These are phyloP conservation scores for Coprinopsis cinerea DNA, from an alignment of 768 basidiomycete species.

Conservation along the genomic window DNA sequence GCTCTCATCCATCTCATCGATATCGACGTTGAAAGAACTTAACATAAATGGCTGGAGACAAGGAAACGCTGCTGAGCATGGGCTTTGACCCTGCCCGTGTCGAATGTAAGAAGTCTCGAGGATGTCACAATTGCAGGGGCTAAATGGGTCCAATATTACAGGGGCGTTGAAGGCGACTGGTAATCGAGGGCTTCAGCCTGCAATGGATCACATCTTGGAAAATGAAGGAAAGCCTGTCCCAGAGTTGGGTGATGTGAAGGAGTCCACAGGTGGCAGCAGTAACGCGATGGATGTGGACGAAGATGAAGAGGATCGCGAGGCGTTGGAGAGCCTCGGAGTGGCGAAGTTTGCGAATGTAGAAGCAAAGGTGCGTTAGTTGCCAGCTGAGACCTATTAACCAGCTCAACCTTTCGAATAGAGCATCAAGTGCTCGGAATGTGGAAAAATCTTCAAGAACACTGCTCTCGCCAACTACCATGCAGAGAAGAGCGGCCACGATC, in stretches of 20 bases:
- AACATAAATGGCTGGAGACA: constrained; percentile 48
- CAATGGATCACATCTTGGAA: constrained; percentile 85
- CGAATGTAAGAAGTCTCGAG: constrained; percentile 50
- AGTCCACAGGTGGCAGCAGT: constrained; percentile 21
- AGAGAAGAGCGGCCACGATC: constrained; percentile 91
- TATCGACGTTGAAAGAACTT: background rate
- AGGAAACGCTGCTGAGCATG: constrained; percentile 74
- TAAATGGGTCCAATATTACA: constrained; percentile 23
- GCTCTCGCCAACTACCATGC: constrained; percentile 90
- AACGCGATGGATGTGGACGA: constrained; percentile 51
- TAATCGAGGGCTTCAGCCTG: constrained; percentile 81
- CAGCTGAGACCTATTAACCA: background rate
- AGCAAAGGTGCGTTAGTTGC: constrained; percentile 48
- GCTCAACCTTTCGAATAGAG: constrained; percentile 38
- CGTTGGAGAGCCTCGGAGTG: constrained; percentile 45
- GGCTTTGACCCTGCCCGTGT: constrained; percentile 82
- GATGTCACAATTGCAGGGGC: constrained; percentile 20
- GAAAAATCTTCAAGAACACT: constrained; percentile 81
- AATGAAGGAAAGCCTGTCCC: constrained; percentile 75
- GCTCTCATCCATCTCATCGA: constrained; percentile 5
- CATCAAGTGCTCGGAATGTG: constrained; percentile 79
- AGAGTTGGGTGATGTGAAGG: constrained; percentile 41
- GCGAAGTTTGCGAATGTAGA: constrained; percentile 35
- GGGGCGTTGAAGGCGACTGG: constrained; percentile 88
- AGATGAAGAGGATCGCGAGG: constrained; percentile 71